A percentile compares a stretch with the other conserved stretches of the same genome.
Evolutionary conservation across 2,329 filamentous ascomycete genomes (phyloP).

Genomic region (Emydomyces testavorans): DNA sequence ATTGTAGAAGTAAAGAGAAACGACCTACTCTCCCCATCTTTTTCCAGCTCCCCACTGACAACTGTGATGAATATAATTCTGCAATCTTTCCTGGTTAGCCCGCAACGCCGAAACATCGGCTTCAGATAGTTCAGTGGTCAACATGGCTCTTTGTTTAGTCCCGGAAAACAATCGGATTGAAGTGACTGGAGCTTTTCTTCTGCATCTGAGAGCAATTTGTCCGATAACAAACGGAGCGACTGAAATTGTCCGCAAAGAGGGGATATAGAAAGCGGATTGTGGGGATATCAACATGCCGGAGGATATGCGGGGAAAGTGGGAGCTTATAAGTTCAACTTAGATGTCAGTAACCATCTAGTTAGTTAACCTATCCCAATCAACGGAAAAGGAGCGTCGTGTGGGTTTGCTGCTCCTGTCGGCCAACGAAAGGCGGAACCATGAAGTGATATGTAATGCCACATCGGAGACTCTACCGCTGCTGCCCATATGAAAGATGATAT

Average conservation of each 20-base stretch:
- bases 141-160: slow-evolving; percentile 20
- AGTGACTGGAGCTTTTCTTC: not conserved
- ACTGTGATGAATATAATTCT: slow-evolving; percentile 53
- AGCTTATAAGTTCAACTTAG: not conserved
- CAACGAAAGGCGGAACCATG: not conserved
- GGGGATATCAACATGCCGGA: not conserved
- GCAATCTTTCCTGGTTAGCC: slow-evolving; percentile 49
- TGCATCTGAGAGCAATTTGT: not conserved
- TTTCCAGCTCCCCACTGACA: slow-evolving; percentile 57
- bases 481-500: too few relatives aligned
- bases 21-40: slow-evolving; percentile 54
- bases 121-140: slow-evolving; percentile 38
- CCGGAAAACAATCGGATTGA: not conserved
- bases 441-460: not conserved
- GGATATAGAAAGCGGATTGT: not conserved
- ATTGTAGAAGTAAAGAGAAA: slow-evolving; percentile 10
- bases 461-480: too few relatives aligned
- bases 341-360: not conserved
- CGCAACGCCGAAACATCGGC: slow-evolving; percentile 43
- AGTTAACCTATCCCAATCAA: too few relatives aligned
- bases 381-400: too few relatives aligned
- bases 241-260: not conserved
- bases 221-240: not conserved
- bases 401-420: not conserved
- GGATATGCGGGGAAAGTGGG: not conserved